Evolutionary conservation across 2,329 filamentous ascomycete species (phyloP), one percentile per base, ranked within the genome.

Genomic region (Aspergillus jensenii): DNA sequence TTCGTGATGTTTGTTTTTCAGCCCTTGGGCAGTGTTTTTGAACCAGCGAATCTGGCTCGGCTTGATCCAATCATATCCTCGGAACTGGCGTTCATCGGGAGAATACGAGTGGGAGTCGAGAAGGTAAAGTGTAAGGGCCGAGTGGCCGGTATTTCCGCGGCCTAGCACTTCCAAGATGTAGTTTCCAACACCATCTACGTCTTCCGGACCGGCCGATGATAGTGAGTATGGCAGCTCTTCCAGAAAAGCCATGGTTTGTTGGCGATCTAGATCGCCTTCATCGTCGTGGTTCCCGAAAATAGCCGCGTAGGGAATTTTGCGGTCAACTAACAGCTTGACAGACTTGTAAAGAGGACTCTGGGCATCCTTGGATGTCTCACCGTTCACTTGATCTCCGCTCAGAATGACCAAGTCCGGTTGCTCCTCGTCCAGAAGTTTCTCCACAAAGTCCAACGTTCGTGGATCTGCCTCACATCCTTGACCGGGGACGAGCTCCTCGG

Each of bases 201-300:
- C 87, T 45, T 87, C 85, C 1, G 95, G 92, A 0, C 95, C 95
- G 4, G 92, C 85, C 60, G 84, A 80, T n/a, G 92, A 92, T 19
- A 99, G 82, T 1, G 92, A 97, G 74, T 91, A 97, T 0, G 95
- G 95, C 0, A 99, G 82, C 1, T 87, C 87, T 72, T 96, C 87
- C 67, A 96, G 87, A 14, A 99, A 81, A 3, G 86, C 81, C 93
- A 99, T 98, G 69, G 95, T 88, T 2, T 85, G 84, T 4, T 84
- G 79, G 56, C 95, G 89, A 15, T 87, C 85, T 63, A 97, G 83
- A 46, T 90, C 86, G 35, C 88, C 88, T 79, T 98, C 93, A 68
- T 98, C 93, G 70, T 99, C 95, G 74, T 99, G 95, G 73, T 99
- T 99, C 56, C 95, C 95, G 69, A 98, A 97, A 59, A 99, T 98